These are phyloP conservation scores for Claviceps paspali DNA, from an alignment of 2,329 filamentous ascomycete species.

Conservation along the genomic window DNA sequence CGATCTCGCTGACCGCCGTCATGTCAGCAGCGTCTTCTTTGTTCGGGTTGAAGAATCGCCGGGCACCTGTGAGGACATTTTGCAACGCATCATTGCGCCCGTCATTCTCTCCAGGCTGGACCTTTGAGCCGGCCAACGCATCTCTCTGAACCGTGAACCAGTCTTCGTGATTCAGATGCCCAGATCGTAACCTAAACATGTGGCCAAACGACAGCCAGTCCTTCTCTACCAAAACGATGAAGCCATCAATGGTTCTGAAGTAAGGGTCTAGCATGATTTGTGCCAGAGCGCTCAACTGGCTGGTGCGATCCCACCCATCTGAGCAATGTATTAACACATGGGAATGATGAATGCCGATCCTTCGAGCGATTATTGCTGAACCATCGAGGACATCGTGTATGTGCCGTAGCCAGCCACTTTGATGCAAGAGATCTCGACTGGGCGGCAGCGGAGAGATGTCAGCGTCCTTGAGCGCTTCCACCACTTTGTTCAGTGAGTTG, in stretches of 20 bases:
- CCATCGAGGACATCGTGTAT: slow-evolving; percentile 75
- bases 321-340: slow-evolving; percentile 96
- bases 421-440: slow-evolving; percentile 63
- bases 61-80: slow-evolving; percentile 73
- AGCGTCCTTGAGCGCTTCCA: slow-evolving; percentile 83
- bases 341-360: slow-evolving; percentile 82
- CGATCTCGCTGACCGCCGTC: slow-evolving; percentile 29
- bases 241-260: slow-evolving; percentile 85
- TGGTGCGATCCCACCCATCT: slow-evolving; percentile 95
- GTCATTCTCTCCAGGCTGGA: slow-evolving; percentile 47
- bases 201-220: slow-evolving; percentile 97
- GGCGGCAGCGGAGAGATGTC: slow-evolving; percentile 74
- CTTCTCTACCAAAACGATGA: slow-evolving; percentile 88
- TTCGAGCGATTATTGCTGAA: slow-evolving; percentile 66
- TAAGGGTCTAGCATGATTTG: slow-evolving; percentile 94
- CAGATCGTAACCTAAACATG: slow-evolving; percentile 89
- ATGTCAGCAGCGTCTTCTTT: slow-evolving; percentile 44
- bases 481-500: slow-evolving; percentile 70
- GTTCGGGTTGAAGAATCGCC: slow-evolving; percentile 72
- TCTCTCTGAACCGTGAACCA: slow-evolving; percentile 89
- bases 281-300: slow-evolving; percentile 79
- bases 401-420: slow-evolving; percentile 84
- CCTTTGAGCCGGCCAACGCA: slow-evolving; percentile 46
- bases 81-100: slow-evolving; percentile 62
- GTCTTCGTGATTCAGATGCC: slow-evolving; percentile 76